These are phyloP conservation scores for Sporothrix mexicana DNA, from an alignment of 2,329 filamentous ascomycete genomes.

Conservation along the genomic window DNA sequence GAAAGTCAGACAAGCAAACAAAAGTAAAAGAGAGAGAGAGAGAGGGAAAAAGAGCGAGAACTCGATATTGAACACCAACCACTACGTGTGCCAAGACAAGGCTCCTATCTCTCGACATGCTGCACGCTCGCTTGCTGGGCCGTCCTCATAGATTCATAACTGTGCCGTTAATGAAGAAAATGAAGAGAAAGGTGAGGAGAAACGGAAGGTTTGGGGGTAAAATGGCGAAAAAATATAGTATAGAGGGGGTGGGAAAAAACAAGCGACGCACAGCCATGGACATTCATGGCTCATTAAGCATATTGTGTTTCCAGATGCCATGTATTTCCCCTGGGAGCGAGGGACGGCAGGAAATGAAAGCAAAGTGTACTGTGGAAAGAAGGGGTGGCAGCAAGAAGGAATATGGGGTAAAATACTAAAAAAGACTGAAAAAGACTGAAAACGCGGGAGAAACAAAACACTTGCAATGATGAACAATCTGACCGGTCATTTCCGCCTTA, in stretches of 20 bases:
- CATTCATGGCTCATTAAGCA: neutral
- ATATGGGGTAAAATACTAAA: slow-evolving; percentile 10
- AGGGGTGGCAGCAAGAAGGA: neutral
- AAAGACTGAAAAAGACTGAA: slow-evolving; percentile 1
- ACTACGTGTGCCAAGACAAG: slow-evolving; percentile 17
- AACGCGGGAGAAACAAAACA: slow-evolving; percentile 4
- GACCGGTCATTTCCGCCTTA: slow-evolving; percentile 22
- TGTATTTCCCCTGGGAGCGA: neutral
- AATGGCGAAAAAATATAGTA: too few species aligned
- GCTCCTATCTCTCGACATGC: neutral
- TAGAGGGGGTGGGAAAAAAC: neutral
- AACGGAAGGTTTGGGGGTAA: neutral
- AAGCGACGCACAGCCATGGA: neutral
- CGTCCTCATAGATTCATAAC: neutral
- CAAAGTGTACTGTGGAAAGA: neutral
- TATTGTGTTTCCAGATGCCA: neutral
- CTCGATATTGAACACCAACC: neutral
- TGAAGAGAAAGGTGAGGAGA: neutral
- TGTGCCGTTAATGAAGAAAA: neutral
- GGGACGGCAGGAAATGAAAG: neutral
- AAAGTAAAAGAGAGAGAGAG: neutral
- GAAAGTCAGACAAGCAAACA: too few species aligned
- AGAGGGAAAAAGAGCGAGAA: neutral
- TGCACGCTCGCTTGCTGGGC: neutral
- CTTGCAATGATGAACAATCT: neutral